Evolutionary conservation across 2,329 filamentous ascomycete species (phyloP), one percentile per base, ranked within the genome.

Genomic region (Juglanconis oblonga): DNA sequence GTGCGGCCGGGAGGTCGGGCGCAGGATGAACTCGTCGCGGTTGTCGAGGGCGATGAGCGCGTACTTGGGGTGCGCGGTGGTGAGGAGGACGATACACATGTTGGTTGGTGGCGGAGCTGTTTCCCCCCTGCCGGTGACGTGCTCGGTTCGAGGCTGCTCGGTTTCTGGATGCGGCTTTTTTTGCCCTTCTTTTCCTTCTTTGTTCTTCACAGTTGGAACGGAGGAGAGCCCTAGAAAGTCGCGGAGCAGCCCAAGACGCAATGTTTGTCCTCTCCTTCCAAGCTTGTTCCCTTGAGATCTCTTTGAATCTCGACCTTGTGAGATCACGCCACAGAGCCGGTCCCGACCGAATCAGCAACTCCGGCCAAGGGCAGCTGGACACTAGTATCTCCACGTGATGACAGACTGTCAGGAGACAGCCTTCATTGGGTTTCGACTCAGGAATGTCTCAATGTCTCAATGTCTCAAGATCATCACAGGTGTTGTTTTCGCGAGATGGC

Each of bases 21-120:
- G 80, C 13, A 87, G 78, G 64, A 88, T 84, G 74, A 83, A 88
- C 71, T 88, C 89, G 77, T 94, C 90, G 67, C 90, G 84, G 72
- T 94, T 94, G 75, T 92, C 86, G 70, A 92, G 79, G 62, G 91
- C 76, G 67, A 94, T 89, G 62, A 93, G 80, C 32, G 88, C 82
- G 74, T 93, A 93, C 65, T 83, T 79, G 9, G 90, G 90, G 70
- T 93, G 90, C 50, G 87, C 82, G 17, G 89, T 93, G 32, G 89
- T 91, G 61, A 91, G 77, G 50, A 93, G 78, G 52, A 86, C 87
- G 75, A 93, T 92, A 71, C 90, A 93, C 90, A 93, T 93, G 59
- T 53, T 72, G 63, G 13, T 29, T 44, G 35, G 9, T 49, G 9
- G 24, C n/a, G 14, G 11, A 2, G 8, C n/a, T 42, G 10, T 14